phyloP scores from a whole-genome alignment of 768 basidiomycete genomes.

The Mycena metata region DNA sequence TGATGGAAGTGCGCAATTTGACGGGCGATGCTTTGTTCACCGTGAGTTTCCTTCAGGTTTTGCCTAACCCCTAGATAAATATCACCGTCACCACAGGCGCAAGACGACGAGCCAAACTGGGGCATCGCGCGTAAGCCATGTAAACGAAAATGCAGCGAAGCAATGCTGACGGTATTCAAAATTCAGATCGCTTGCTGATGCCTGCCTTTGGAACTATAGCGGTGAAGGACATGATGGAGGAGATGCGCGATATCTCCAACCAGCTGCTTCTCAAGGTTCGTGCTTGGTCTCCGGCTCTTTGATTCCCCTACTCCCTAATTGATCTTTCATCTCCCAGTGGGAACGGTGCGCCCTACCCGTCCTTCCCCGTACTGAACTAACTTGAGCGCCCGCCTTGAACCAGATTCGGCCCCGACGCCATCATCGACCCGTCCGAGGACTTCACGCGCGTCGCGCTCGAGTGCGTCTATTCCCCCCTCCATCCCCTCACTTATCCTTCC shows the following conservation, averaged over 20 bases:
- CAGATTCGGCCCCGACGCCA: constrained; percentile 58
- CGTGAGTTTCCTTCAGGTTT: constrained; percentile 42
- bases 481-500: too few relatives aligned
- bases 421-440: constrained; percentile 60
- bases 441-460: constrained; percentile 64
- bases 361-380: not conserved
- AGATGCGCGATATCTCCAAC: constrained; percentile 60
- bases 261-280: constrained; percentile 56
- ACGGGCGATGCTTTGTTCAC: constrained; percentile 59
- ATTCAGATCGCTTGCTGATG: constrained; percentile 49
- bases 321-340: constrained; percentile 43
- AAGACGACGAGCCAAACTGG: constrained; percentile 61
- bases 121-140: constrained; percentile 59
- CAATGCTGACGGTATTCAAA: not conserved
- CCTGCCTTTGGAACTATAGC: constrained; percentile 55
- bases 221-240: constrained; percentile 61
- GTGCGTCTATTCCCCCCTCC: too few relatives aligned
- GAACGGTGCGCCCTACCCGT: constrained; percentile 46
- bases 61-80: not conserved
- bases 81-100: constrained; percentile 43
- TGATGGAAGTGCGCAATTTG: constrained; percentile 52
- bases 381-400: not conserved
- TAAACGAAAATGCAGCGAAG: not conserved
- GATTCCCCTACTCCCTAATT: not conserved
- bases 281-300: not conserved